Conservation (phyloP, 352 stramenopile genomes). For the Phytophthora kernoviae region DNA sequence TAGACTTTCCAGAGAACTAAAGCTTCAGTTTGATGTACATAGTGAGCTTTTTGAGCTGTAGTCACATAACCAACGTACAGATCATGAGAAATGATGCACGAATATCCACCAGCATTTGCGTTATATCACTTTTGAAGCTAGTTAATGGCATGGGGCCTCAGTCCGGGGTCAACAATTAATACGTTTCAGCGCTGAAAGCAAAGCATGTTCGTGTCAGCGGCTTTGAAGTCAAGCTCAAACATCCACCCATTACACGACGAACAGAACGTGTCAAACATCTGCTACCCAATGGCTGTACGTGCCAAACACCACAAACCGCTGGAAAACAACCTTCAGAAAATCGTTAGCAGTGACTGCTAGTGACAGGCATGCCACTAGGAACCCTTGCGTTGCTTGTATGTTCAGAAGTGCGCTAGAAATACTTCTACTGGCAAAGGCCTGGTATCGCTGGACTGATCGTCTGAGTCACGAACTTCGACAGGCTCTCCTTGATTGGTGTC, state of each 20-base stretch:
- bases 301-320: neutral
- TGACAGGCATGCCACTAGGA: neutral
- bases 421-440: neutral
- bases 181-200: neutral
- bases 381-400: neutral
- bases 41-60: constrained; percentile 41
- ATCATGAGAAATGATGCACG: neutral
- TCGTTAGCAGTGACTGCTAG: neutral
- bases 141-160: neutral
- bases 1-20: constrained; percentile 26
- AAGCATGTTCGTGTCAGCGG: neutral
- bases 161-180: too few species aligned
- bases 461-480: constrained; percentile 7
- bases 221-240: neutral
- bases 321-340: neutral
- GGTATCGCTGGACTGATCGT: constrained; percentile 8
- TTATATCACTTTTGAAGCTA: neutral
- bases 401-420: neutral
- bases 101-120: too few species aligned
- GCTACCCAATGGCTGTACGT: neutral
- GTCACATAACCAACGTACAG: constrained; percentile 5
- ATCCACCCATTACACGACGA: neutral
- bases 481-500: constrained; percentile 11
- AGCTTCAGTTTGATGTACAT: constrained; percentile 54
- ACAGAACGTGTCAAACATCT: too few species aligned